phyloP scores from a whole-genome alignment of 371 early-diverging fungal genomes.

The Phascolomyces articulosus region DNA sequence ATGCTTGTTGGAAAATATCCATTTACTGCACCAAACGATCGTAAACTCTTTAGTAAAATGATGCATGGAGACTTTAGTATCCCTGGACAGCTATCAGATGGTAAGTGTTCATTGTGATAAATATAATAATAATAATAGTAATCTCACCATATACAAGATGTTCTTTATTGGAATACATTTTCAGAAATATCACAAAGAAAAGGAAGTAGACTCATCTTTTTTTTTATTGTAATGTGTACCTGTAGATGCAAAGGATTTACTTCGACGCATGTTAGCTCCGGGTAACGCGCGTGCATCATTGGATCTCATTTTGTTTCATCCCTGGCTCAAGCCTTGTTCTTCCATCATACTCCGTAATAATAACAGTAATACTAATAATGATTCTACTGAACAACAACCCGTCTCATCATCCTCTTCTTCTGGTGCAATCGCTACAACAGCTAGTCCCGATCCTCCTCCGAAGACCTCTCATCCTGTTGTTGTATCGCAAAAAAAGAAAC shows the following conservation, averaged over 20 bases:
- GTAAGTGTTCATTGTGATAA: too few relatives aligned
- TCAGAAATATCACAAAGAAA: too few relatives aligned
- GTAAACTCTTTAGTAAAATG: conserved; percentile 39
- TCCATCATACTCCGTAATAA: conserved; percentile 1
- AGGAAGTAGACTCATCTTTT: not conserved
- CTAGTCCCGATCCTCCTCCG: not conserved
- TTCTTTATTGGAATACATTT: too few relatives aligned
- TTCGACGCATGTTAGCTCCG: conserved; percentile 46
- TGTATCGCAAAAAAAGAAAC: too few relatives aligned
- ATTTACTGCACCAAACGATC: conserved; percentile 32
- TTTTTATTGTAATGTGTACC: not conserved
- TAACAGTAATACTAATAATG: not conserved
- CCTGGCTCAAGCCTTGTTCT: conserved; percentile 39
- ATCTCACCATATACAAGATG: too few relatives aligned
- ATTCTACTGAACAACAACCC: too few relatives aligned
- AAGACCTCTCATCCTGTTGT: too few relatives aligned
- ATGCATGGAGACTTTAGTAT: conserved; percentile 32
- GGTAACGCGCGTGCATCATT: conserved; percentile 34
- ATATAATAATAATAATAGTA: too few relatives aligned
- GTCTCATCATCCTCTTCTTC: not conserved
- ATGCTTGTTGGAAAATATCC: conserved; percentile 47
- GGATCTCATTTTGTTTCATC: conserved; percentile 43
- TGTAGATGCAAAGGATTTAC: conserved; percentile 44
- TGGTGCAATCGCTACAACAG: not conserved
- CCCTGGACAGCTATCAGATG: conserved; percentile 31